Evolutionary conservation across 345 rosid species (phyloP).

Genomic region (Rhodomyrtus tomentosa): DNA sequence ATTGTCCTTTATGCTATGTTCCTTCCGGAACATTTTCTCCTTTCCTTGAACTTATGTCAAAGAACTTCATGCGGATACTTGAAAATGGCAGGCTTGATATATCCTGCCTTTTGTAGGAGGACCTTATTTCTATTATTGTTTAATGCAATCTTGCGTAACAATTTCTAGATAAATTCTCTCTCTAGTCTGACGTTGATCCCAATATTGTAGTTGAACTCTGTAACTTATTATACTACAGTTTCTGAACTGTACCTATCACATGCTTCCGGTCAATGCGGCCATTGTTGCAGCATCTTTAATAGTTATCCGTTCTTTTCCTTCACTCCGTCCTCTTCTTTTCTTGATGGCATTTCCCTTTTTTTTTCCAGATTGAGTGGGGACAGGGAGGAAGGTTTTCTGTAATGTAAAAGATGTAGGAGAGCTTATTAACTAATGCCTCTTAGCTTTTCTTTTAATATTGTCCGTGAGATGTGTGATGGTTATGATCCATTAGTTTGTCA

Average conservation of each 20-base stretch:
- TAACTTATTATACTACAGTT: not conserved
- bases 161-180: constrained; percentile 4
- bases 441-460: not conserved
- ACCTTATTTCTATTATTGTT: constrained; percentile 24
- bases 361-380: not conserved
- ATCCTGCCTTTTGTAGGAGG: constrained; percentile 47
- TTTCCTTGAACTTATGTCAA: constrained; percentile 28
- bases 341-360: not conserved
- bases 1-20: not conserved
- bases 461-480: not conserved
- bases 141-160: constrained; percentile 34
- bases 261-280: not conserved
- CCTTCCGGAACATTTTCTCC: constrained; percentile 2
- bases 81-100: constrained; percentile 18
- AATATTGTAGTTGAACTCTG: not conserved
- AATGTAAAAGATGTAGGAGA: not conserved
- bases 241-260: not conserved
- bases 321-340: not conserved
- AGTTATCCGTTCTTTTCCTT: not conserved
- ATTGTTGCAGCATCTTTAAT: not conserved
- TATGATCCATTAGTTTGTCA: not conserved
- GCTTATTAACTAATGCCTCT: not conserved
- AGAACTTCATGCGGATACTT: constrained; percentile 37
- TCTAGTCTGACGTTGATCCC: not conserved
- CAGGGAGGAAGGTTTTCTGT: not conserved